Evolutionary conservation across 345 rosid genomes (phyloP), one percentile per base, ranked within the genome.

Genomic region (Mangifera indica): DNA sequence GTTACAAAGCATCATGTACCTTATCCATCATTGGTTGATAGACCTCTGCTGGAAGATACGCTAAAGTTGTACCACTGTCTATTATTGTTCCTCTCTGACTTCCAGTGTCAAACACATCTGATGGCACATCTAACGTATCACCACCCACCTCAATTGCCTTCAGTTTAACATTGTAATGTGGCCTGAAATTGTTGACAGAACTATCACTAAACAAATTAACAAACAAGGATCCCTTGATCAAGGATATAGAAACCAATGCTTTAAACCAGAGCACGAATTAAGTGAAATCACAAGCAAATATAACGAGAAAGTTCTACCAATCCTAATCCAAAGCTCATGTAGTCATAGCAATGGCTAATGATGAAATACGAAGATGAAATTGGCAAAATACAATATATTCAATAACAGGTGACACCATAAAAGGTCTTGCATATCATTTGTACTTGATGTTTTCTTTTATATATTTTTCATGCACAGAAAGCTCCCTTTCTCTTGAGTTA

Each of bases 61-160:
- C 90, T 85, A 94, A 85, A 73, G 98, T 92, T 70, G 98, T 92
- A 72, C 98, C 98, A 77, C 98, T 94, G 72, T 94, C 98, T 45
- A 94, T 65, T 70, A 94, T 90, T 46, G 97, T 84, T 79, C 87
- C 92, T 67, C 73, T 88, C 10, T 61, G 72, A 40, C 75, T 82
- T 42, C 83, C 81, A 44, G 74, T 51, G 60, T 77, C 87, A 74
- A 89, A 84, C 37, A 80, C 5, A 83, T 81, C 78, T 76, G 87
- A 77, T 72, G 95, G 85, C 79, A 94, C 82, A 6, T 81, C 75
- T 69, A 92, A 71, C 74, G 77, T 56, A 73, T 40, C 54, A 63
- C 77, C 90, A 67, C 79, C 97, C 44, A 94, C 97, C 78, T 92
- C 93, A 80, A 92, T 65, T 42, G 74, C 87, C 84, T 74, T 85